phyloP scores from a whole-genome alignment of 1,284 basidiomycete species.

The Clitocybe nebularis region DNA sequence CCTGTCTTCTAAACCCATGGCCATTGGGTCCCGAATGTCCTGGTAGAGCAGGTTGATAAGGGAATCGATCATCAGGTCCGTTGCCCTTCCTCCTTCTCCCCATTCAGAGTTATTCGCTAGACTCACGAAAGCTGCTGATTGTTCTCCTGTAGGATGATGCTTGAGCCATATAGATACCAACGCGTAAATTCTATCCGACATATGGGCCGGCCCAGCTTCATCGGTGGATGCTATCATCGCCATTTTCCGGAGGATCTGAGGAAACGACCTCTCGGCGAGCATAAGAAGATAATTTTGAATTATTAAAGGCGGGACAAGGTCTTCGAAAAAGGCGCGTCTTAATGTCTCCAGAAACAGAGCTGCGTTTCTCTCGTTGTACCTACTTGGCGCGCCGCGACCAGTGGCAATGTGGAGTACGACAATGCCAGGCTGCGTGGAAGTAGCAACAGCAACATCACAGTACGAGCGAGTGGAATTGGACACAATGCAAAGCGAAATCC shows the following conservation, averaged over 20 bases:
- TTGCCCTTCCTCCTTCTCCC: not conserved
- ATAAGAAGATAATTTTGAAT: conserved; percentile 5
- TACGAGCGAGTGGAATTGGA: conserved; percentile 7
- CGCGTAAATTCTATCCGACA: conserved; percentile 7
- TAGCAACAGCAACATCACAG: conserved; percentile 12
- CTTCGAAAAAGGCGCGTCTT: conserved; percentile 6
- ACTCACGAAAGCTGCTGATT: conserved; percentile 8
- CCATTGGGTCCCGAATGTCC: conserved; percentile 3
- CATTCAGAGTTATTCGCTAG: conserved; percentile 1
- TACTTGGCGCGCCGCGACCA: conserved; percentile 7
- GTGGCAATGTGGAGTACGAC: conserved; percentile 11
- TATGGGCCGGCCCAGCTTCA: conserved; percentile 2
- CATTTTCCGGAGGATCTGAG: conserved; percentile 12
- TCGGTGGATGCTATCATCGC: conserved; percentile 6
- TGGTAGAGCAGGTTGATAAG: conserved; percentile 8
- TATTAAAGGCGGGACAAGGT: conserved; percentile 1
- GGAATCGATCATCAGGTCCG: conserved; percentile 8
- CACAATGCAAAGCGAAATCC: conserved; percentile 12
- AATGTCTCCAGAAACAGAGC: conserved; percentile 10
- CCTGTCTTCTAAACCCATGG: not conserved
- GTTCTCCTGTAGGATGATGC: conserved; percentile 11
- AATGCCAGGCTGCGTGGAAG: conserved; percentile 9
- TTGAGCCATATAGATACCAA: conserved; percentile 9
- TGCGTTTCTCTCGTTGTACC: conserved; percentile 8
- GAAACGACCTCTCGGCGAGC: conserved; percentile 9